phyloP scores from a whole-genome alignment of 352 stramenopile genomes.

The Pythium aquatile region DNA sequence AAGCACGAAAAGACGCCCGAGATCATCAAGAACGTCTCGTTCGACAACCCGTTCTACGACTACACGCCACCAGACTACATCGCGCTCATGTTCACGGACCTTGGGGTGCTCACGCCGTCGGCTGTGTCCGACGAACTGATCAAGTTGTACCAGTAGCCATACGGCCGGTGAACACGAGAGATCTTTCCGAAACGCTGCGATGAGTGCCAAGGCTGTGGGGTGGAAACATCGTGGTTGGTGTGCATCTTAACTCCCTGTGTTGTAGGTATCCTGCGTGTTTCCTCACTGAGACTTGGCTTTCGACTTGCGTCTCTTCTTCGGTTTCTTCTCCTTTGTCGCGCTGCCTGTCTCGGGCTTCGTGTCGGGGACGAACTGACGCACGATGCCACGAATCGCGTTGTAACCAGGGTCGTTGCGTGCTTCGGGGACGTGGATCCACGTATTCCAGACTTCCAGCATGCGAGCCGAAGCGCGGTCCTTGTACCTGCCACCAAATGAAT shows the following conservation, averaged over 20 bases:
- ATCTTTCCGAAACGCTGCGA: background rate
- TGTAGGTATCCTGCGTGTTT: background rate
- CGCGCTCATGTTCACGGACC: constrained; percentile 97
- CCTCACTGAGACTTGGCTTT: constrained; percentile 1
- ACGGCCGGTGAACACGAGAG: background rate
- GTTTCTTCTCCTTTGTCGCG: constrained; percentile 12
- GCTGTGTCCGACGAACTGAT: constrained; percentile 99
- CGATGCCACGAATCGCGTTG: constrained; percentile 45
- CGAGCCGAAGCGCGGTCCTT: constrained; percentile 64
- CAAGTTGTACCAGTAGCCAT: constrained; percentile 94
- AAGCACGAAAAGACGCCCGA: constrained; percentile 19
- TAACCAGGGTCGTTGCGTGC: constrained; percentile 51
- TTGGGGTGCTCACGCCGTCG: constrained; percentile 96
- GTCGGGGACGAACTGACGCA: constrained; percentile 46
- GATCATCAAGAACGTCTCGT: constrained; percentile 60
- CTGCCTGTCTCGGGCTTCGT: background rate
- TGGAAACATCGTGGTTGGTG: background rate
- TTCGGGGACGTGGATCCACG: constrained; percentile 51
- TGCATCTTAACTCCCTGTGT: background rate
- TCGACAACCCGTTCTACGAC: constrained; percentile 92
- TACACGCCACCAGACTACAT: constrained; percentile 98
- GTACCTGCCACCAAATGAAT: constrained; percentile 31
- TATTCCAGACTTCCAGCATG: constrained; percentile 71
- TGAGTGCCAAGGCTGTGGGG: background rate
- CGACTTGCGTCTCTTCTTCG: constrained; percentile 10